phyloP scores from a whole-genome alignment of 2,329 filamentous ascomycete genomes.

The Venturia pyrina region DNA sequence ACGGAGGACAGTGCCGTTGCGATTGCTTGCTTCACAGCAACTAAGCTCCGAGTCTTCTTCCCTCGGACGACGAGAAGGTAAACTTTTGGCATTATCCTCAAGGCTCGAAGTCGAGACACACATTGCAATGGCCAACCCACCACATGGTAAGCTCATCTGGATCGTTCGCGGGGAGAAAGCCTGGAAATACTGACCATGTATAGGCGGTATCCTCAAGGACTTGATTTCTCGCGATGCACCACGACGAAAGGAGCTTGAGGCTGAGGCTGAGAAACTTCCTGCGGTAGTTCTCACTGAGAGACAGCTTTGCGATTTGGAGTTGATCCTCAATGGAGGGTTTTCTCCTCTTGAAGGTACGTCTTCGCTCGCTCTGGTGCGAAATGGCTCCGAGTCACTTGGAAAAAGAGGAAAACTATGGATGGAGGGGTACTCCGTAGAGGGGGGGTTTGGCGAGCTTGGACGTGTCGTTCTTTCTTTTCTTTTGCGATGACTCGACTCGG shows the following conservation, averaged over 20 bases:
- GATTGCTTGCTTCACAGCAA: neutral
- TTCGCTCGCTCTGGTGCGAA: neutral
- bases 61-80: neutral
- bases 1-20: neutral
- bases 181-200: neutral
- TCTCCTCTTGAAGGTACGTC: conserved; percentile 83
- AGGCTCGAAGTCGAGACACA: neutral
- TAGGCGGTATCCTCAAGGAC: conserved; percentile 93
- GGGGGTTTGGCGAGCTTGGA: neutral
- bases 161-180: neutral
- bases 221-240: conserved; percentile 86
- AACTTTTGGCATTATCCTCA: neutral
- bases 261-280: conserved; percentile 78
- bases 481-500: neutral
- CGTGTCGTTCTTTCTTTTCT: neutral
- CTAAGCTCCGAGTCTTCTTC: no score
- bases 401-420: neutral
- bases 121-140: conserved; percentile 39
- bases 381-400: no score
- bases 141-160: conserved; percentile 33
- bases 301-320: conserved; percentile 93
- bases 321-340: conserved; percentile 96
- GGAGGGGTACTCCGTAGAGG: neutral
- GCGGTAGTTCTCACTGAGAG: conserved; percentile 80
- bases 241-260: conserved; percentile 65